phyloP scores from a whole-genome alignment of 2,329 filamentous ascomycete species.

The Neurospora crassa region DNA sequence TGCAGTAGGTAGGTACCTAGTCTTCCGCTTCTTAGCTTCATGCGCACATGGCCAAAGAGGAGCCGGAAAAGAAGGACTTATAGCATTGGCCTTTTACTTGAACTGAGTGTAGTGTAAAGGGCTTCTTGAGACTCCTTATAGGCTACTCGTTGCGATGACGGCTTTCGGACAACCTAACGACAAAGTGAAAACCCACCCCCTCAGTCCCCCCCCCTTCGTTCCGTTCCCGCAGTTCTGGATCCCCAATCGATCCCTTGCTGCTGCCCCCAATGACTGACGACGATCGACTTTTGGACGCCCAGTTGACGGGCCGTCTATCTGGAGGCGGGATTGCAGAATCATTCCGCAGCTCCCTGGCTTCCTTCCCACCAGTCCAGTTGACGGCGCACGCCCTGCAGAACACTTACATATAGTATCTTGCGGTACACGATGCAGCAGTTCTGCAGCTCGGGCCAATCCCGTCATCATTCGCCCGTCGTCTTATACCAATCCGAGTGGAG shows the following conservation, averaged over 20 bases:
- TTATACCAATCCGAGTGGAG: not conserved
- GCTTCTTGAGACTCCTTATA: not conserved
- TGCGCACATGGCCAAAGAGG: not conserved
- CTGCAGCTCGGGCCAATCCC: not conserved
- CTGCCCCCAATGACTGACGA: not conserved
- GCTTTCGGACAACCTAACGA: not conserved
- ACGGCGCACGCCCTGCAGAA: not conserved
- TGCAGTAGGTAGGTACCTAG: not conserved
- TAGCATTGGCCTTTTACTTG: not conserved
- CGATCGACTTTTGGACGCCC: not conserved
- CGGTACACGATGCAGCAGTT: constrained; percentile 28
- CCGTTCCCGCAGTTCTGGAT: not conserved
- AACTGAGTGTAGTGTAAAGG: not conserved
- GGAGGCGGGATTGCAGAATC: not conserved
- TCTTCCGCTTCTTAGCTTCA: not conserved
- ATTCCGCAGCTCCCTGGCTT: not conserved
- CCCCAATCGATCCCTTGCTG: not conserved
- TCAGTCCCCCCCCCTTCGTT: not conserved
- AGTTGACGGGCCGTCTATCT: not conserved
- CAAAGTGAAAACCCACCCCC: not conserved
- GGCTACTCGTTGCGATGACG: not conserved
- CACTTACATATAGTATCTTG: not conserved
- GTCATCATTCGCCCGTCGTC: not conserved
- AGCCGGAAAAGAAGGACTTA: not conserved
- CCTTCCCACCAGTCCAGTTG: not conserved